These are phyloP conservation scores for Scenedesmus sp. DNA, from an alignment of 163 green algal species.

Conservation along the genomic window DNA sequence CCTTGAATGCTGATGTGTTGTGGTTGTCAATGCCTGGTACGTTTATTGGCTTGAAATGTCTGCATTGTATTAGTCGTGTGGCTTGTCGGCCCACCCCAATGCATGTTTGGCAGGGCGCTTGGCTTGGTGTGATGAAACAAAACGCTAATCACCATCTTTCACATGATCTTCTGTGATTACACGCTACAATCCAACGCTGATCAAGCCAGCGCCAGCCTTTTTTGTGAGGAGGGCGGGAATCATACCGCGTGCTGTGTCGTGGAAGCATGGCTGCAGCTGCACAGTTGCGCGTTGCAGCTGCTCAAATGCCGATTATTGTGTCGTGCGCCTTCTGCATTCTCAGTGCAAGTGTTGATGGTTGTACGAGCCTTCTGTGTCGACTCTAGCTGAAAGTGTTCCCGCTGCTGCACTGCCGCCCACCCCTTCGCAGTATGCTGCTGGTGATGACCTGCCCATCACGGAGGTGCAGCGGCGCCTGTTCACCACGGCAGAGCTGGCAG, in stretches of 20 bases:
- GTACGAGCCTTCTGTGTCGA: background rate
- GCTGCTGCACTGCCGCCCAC: background rate
- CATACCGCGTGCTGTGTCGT: too few relatives aligned
- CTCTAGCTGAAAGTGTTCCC: background rate
- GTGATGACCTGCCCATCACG: slow-evolving; percentile 64
- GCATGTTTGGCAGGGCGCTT: background rate
- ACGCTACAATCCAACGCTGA: slow-evolving; percentile 49
- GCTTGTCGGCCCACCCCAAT: background rate
- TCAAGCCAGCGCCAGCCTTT: background rate
- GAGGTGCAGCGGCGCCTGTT: slow-evolving; percentile 74
- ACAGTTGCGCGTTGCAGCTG: too few relatives aligned
- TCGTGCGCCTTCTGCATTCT: background rate
- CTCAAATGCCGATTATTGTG: background rate
- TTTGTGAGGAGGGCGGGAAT: too few relatives aligned
- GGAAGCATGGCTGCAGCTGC: too few relatives aligned
- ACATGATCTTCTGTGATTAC: slow-evolving; percentile 55
- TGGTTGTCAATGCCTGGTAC: background rate
- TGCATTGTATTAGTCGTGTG: background rate
- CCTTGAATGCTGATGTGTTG: background rate
- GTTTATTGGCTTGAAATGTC: background rate
- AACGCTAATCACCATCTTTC: slow-evolving; percentile 62
- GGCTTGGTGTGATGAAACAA: slow-evolving; percentile 45
- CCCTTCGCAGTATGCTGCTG: slow-evolving; percentile 52
- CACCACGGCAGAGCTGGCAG: slow-evolving; percentile 73
- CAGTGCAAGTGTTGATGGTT: background rate